Evolutionary conservation across 2,329 filamentous ascomycete genomes (phyloP), one percentile per base, ranked within the genome.

Genomic region (Cephalotrichum gorgonifer): DNA sequence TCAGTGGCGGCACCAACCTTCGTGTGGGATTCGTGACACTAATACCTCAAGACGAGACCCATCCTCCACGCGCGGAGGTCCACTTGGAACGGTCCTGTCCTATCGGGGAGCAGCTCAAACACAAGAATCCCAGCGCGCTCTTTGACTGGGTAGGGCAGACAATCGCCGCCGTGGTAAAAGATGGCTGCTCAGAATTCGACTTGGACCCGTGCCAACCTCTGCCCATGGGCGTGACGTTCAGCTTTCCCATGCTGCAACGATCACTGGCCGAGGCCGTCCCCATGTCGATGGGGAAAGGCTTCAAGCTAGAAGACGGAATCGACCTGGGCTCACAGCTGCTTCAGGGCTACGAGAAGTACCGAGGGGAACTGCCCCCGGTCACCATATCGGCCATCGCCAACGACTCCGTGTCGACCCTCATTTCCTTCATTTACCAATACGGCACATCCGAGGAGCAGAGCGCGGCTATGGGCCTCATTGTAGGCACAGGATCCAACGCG

Each of bases 91-190:
- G 74, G 54, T 78, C 78, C 48, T 89, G 85, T 85, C 78, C 84
- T 7, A 90, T 90, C 56, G 76, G 76, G 44, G 79, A 88, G 39
- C 78, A 83, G 49, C 65, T 89, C 53, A 88, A 88, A 60, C 79
- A 77, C 62, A 80, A 88, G 55, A 83, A 89, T 54, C 79, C 84
- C 1, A 81, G 88, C 50, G 80, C 82, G 50, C 69, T 91, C 2
- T 93, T 93, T 62, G 66, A 74, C n/a, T 93, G 86, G 86, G 87
- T 93, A 55, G 87, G 86, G 25, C 71, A 77, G 56, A 86, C 83
- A 58, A 87, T 93, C 56, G 84, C 84, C 14, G 73, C 84, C 52
- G 85, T 90, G 3, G 81, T 91, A 15, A 69, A 67, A 28, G 75
- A 81, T 52, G 80, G 76, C 7, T 71, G 73, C 52, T 57, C 68